phyloP scores from a whole-genome alignment of 2,329 filamentous ascomycete species.

The Fusarium sp. region DNA sequence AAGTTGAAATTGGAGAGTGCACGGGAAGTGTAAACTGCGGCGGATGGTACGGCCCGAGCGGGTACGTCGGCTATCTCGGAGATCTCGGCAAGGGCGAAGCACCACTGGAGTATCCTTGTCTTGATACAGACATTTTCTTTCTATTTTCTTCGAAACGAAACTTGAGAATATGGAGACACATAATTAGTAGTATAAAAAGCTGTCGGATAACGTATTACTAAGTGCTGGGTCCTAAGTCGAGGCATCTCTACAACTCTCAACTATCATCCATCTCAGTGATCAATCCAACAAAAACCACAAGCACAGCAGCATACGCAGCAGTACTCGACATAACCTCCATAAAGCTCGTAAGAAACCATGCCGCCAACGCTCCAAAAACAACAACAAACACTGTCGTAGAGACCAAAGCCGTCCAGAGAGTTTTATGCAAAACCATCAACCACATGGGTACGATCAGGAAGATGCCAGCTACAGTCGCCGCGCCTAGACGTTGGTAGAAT shows the following conservation, averaged over 20 bases:
- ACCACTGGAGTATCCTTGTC: no score
- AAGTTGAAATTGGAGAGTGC: background rate
- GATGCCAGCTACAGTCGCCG: background rate
- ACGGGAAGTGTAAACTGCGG: background rate
- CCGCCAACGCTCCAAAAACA: background rate
- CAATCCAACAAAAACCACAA: background rate
- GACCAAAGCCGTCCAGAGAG: background rate
- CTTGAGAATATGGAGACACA: no score
- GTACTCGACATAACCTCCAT: conserved; percentile 4
- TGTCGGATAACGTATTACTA: no score
- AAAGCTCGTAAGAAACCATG: background rate
- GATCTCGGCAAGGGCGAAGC: conserved; percentile 46
- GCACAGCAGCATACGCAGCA: conserved; percentile 1
- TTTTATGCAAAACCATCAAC: conserved; percentile 10
- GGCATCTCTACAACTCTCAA: no score
- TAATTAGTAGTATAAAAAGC: no score
- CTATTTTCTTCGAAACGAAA: no score
- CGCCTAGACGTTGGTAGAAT: background rate
- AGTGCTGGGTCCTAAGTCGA: no score
- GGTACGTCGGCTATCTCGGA: conserved; percentile 25
- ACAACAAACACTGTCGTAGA: background rate
- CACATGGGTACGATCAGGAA: background rate
- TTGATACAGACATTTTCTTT: no score
- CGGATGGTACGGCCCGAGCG: conserved; percentile 32
- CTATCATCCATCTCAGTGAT: background rate